Evolutionary conservation across 805 yeast genomes (phyloP), one percentile per base, ranked within the genome.

Genomic region (Candida ovalis): DNA sequence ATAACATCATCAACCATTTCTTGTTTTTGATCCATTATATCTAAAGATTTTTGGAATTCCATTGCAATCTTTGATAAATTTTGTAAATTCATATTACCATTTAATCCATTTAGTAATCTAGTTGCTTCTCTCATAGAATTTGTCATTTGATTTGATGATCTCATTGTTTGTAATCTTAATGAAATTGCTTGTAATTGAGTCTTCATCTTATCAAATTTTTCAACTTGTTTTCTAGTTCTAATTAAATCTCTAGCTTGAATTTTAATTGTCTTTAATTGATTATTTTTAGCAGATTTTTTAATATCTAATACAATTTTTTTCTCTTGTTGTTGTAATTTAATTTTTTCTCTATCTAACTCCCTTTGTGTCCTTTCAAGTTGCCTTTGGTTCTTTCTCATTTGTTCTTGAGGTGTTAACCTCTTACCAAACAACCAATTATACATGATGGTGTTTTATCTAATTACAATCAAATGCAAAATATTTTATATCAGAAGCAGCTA

Each of bases 1-100:
- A 94, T 85, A 18, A 97, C 95, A 64, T 94, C 99, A 64, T 94
- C 99, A 86, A 94, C 94, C 81, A 95, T 88, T 66, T 95, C 99
- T 67, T 95, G 98, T 61, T 96, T 84, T 70, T 94, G 99, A 67
- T 92, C 97, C 98, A 94, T 94, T 58, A 95, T 72, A 63, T 95
- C 99, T 67, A 87, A 88, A 62, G 92, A 96, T 60, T 81, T 82
- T 61, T 94, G 96, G 67, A 94, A 94, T 60, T 94, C 98, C 86
- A 88, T 91, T 2, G 97, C 89, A 19, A 94, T 94, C 52, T 85
- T 78, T 48, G 88, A 85, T 51, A 94, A 71, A 57, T 88, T 95
- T 1, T 96, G 97, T 53, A 94, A 69, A 62, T 95, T 94, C 95
- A 94, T 86, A 18, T 51, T 48, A 81, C 81, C 59, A 66, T 94